Conservation (phyloP, 495 filamentous ascomycete genomes). For the Daldinia loculata region DNA sequence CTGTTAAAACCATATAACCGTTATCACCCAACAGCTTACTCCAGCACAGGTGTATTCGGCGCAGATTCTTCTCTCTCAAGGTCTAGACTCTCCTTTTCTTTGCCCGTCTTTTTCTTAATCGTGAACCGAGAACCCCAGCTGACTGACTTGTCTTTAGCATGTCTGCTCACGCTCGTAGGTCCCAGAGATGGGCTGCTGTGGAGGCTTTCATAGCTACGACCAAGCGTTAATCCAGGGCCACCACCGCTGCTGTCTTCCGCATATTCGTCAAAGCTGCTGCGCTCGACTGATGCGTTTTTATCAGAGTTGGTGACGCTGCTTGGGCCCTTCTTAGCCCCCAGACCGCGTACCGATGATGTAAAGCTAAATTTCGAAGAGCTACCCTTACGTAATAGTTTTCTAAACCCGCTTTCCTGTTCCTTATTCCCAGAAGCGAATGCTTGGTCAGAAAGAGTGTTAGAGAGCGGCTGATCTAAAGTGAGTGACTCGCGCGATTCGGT, state of each 20-base stretch:
- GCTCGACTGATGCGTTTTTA: conserved; percentile 52
- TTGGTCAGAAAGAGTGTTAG: conserved; percentile 71
- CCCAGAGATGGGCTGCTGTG: conserved; percentile 53
- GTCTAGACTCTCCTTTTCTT: conserved; percentile 59
- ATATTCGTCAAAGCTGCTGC: conserved; percentile 59
- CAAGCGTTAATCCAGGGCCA: conserved; percentile 38
- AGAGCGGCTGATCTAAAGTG: conserved; percentile 69
- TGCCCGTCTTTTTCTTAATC: conserved; percentile 57
- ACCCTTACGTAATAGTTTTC: conserved; percentile 80
- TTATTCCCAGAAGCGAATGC: conserved; percentile 52
- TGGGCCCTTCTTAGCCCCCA: conserved; percentile 71
- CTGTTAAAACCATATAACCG: not conserved
- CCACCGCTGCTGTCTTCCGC: conserved; percentile 49
- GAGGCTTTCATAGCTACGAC: conserved; percentile 56
- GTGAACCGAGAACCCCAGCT: conserved; percentile 57
- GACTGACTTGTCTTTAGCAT: conserved; percentile 48
- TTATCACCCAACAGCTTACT: not conserved
- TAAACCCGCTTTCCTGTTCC: conserved; percentile 64
- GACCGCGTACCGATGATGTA: conserved; percentile 65
- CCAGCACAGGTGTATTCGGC: conserved; percentile 26
- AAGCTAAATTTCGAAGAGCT: conserved; percentile 82
- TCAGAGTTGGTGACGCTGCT: conserved; percentile 57
- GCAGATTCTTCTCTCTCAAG: conserved; percentile 50
- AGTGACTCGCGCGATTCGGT: conserved; percentile 78
- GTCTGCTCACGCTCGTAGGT: conserved; percentile 45